phyloP scores from a whole-genome alignment of 495 filamentous ascomycete species.

The Rhizodiscina lignyota region DNA sequence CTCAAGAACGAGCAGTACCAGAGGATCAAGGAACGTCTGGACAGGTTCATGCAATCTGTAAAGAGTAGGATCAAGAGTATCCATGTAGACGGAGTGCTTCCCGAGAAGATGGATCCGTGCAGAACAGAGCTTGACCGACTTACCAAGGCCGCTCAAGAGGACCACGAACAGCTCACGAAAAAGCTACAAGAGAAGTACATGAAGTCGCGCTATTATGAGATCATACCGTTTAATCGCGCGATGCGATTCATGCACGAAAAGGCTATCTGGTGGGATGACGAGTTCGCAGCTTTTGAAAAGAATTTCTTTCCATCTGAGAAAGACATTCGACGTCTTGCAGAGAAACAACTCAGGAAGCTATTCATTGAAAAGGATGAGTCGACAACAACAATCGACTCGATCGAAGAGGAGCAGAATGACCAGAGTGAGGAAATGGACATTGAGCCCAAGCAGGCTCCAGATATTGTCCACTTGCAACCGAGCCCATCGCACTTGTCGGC shows the following conservation, averaged over 20 bases:
- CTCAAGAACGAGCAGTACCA: conserved; percentile 84
- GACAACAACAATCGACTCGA: conserved; percentile 47
- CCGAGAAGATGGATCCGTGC: conserved; percentile 67
- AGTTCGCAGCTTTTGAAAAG: conserved; percentile 77
- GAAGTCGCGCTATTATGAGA: conserved; percentile 86
- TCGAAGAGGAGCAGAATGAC: conserved; percentile 31
- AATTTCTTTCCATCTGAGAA: conserved; percentile 96
- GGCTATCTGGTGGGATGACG: conserved; percentile 81
- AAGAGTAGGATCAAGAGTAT: conserved; percentile 70
- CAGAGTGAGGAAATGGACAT: conserved; percentile 7
- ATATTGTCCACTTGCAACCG: no score
- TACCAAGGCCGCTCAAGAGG: conserved; percentile 58
- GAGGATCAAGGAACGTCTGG: conserved; percentile 62
- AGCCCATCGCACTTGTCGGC: conserved; percentile 36
- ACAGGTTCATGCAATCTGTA: conserved; percentile 74
- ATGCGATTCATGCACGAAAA: conserved; percentile 82
- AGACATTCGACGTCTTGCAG: conserved; percentile 82
- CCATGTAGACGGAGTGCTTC: conserved; percentile 74
- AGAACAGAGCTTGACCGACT: conserved; percentile 64
- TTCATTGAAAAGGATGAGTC: conserved; percentile 78
- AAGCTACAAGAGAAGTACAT: conserved; percentile 83
- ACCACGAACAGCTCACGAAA: conserved; percentile 51
- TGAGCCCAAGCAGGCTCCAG: no score
- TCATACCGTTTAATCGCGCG: conserved; percentile 79
- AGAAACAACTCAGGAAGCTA: conserved; percentile 84